Percentiles rank a stretch among this genome's conserved stretches.
Conservation (phyloP, 305 asterid genomes). For the Solanum hybrid region DNA sequence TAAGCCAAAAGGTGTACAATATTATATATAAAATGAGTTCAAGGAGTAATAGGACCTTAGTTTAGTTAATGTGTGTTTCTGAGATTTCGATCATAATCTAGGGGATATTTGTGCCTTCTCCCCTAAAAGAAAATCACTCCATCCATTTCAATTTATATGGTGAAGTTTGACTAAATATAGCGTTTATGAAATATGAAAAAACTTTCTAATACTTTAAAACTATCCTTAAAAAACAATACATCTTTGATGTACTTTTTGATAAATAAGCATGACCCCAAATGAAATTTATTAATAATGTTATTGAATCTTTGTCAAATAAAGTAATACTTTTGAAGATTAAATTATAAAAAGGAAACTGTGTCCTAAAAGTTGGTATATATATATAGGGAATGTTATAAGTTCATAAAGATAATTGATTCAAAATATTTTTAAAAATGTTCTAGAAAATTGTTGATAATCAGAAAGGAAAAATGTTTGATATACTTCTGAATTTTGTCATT, state of each 20-base stretch:
- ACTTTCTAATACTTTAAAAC: background rate
- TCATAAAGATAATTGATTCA: background rate
- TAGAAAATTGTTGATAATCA: background rate
- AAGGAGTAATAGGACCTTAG: no score
- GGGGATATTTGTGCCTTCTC: no score
- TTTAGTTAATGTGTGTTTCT: no score
- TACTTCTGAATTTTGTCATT: background rate
- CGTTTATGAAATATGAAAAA: background rate
- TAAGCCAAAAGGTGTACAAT: no score
- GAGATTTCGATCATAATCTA: no score
- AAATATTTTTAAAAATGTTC: background rate
- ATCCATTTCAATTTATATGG: background rate
- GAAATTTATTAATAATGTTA: background rate
- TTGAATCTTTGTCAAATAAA: background rate
- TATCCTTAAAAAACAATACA: background rate
- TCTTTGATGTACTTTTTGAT: background rate
- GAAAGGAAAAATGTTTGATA: no score
- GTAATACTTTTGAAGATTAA: background rate
- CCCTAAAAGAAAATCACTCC: background rate
- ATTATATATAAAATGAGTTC: no score
- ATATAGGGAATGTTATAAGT: background rate
- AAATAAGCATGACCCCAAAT: background rate
- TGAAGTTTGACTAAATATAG: background rate
- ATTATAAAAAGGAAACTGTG: background rate
- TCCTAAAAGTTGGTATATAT: background rate